Evolutionary conservation across 176 grass and related monocot species (phyloP).

Genomic region (Echinochloa phyllopogon): DNA sequence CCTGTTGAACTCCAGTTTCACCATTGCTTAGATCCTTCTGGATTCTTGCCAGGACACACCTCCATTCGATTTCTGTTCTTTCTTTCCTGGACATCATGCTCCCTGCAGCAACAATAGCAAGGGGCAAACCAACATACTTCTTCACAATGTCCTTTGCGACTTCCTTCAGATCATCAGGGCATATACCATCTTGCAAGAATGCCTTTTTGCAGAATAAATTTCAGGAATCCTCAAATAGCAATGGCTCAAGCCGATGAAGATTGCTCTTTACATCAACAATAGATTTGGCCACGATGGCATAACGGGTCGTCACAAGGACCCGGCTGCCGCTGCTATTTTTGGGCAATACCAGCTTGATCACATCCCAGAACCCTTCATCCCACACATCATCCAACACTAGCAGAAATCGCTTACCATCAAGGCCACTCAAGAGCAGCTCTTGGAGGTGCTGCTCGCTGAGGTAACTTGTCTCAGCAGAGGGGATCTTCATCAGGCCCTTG

Average conservation of each 20-base stretch:
- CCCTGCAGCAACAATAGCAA: conserved; percentile 48
- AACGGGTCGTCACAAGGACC: conserved; percentile 48
- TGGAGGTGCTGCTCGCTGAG: conserved; percentile 38
- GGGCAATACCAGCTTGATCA: conserved; percentile 42
- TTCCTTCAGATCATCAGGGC: conserved; percentile 34
- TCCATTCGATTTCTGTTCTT: conserved; percentile 35
- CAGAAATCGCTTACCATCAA: conserved; percentile 39
- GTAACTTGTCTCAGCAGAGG: conserved; percentile 22
- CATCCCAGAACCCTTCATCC: conserved; percentile 38
- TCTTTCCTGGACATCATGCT: conserved; percentile 50
- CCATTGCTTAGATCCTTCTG: conserved; percentile 32
- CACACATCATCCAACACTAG: conserved; percentile 58
- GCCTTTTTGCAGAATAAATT: conserved; percentile 50
- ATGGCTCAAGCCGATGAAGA: conserved; percentile 35
- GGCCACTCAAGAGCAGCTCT: conserved; percentile 39
- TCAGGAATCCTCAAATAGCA: conserved; percentile 44
- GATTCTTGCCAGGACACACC: conserved; percentile 38
- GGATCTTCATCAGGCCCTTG: conserved; percentile 46
- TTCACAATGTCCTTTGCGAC: conserved; percentile 46
- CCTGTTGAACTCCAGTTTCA: conserved; percentile 35
- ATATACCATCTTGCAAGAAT: conserved; percentile 31
- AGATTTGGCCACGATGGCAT: conserved; percentile 5
- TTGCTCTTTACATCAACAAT: not conserved
- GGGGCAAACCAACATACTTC: conserved; percentile 53
- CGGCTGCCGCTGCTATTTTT: not conserved